Evolutionary conservation across 2,329 filamentous ascomycete genomes (phyloP).

Genomic region (Claviceps sp.): DNA sequence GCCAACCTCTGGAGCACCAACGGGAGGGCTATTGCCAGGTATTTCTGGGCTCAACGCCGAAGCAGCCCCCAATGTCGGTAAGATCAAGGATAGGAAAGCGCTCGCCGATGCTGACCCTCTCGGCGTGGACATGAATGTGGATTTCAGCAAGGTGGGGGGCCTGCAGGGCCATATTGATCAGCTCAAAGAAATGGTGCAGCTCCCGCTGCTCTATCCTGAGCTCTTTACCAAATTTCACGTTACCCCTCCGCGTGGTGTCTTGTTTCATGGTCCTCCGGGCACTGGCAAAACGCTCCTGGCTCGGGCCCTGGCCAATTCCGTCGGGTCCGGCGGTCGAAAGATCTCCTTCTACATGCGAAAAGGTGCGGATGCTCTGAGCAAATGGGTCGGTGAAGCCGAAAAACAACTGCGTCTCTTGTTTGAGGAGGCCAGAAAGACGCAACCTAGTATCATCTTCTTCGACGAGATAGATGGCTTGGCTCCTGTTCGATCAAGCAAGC

Average conservation of each 20-base stretch:
- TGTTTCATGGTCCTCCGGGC: constrained; percentile 94
- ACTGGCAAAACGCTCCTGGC: constrained; percentile 97
- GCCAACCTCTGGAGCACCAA: constrained; percentile 35
- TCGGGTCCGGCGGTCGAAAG: constrained; percentile 78
- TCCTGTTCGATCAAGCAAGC: constrained; percentile 91
- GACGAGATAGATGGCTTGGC: constrained; percentile 97
- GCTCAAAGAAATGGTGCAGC: constrained; percentile 95
- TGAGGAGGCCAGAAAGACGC: constrained; percentile 87
- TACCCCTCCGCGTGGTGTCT: constrained; percentile 82
- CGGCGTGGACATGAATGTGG: constrained; percentile 82
- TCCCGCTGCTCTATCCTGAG: constrained; percentile 89
- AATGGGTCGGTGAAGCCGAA: constrained; percentile 98
- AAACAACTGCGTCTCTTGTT: constrained; percentile 87
- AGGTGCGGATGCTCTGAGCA: constrained; percentile 91
- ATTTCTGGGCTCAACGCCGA: constrained; percentile 28
- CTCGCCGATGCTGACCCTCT: constrained; percentile 89
- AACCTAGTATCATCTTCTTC: constrained; percentile 98
- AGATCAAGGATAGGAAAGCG: constrained; percentile 83
- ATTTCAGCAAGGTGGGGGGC: constrained; percentile 89
- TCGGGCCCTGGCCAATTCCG: constrained; percentile 79
- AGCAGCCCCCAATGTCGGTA: constrained; percentile 69
- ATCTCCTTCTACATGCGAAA: constrained; percentile 99
- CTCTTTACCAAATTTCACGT: constrained; percentile 86
- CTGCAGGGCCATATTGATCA: constrained; percentile 90
- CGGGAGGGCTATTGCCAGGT: constrained; percentile 29